phyloP scores from a whole-genome alignment of 169 alveolate genomes.

The Pseudocohnilembus persalinus region DNA sequence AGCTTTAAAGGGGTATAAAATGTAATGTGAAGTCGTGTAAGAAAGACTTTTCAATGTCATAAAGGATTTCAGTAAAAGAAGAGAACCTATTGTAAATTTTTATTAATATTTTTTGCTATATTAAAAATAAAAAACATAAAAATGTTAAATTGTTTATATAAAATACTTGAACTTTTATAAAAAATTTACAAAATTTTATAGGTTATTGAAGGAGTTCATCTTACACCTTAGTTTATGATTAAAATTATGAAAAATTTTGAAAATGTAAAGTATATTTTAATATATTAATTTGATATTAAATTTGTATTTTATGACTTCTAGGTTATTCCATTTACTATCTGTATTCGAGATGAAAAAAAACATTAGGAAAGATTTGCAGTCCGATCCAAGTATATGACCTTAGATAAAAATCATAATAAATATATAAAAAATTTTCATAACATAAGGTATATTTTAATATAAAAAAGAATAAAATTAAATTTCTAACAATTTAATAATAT shows the following conservation, averaged over 20 bases:
- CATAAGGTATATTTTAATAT: conserved; percentile 21
- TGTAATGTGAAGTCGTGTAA: conserved; percentile 68
- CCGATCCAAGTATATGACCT: conserved; percentile 74
- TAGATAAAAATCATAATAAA: conserved; percentile 71
- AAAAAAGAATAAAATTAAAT: too few species aligned
- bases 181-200: too few species aligned
- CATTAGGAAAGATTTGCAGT: conserved; percentile 82
- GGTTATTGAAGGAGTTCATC: conserved; percentile 88
- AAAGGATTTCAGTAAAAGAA: conserved; percentile 11
- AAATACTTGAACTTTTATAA: too few species aligned
- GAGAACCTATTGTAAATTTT: conserved; percentile 20
- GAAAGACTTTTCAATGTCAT: conserved; percentile 64
- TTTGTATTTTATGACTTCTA: neutral
- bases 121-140: too few species aligned
- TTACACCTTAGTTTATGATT: conserved; percentile 64
- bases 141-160: too few species aligned
- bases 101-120: too few species aligned
- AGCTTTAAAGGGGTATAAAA: conserved; percentile 69
- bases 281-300: too few species aligned
- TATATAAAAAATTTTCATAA: conserved; percentile 59
- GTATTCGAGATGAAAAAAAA: conserved; percentile 64
- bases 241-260: conserved; percentile 67
- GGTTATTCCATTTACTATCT: conserved; percentile 67
- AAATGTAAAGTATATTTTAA: neutral
- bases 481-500: too few species aligned